Base-by-base conservation (phyloP, 2,329 filamentous ascomycete species). In the Colletotrichum gigasporum region DNA sequence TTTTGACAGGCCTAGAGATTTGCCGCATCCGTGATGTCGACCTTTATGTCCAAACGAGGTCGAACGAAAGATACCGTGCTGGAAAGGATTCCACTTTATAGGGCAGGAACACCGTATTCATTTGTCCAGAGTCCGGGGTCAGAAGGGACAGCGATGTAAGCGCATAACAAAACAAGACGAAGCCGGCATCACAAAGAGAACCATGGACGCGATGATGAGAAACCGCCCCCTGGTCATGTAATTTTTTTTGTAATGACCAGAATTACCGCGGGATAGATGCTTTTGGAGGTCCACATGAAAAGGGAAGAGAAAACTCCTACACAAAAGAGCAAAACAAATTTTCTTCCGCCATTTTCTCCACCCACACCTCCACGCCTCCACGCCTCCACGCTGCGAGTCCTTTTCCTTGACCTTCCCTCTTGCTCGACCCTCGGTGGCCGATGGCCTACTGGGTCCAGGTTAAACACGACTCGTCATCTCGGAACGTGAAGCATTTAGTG, bases 401-500 rank as follows among this genome's bases (percentile, higher is more conserved):
- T 44, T 18, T 44, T 22, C 32, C 47, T 20, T 16, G 14, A 32
- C 16, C 30, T 50, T 18, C 45, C 45, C 34, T 50, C 45, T 20
- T 32, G n/a, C 34, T 20, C 16, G 16, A 24, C n/a, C 42, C 20
- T 14, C 42, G 20, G 20, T n/a, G n/a, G n/a, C n/a, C n/a, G n/a
- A n/a, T n/a, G n/a, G n/a, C n/a, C n/a, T n/a, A n/a, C n/a, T n/a
- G n/a, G n/a, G n/a, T n/a, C n/a, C n/a, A 14, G 7, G 11, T 12
- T 32, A 16, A 9, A 34, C 16, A 22, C 35, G 30, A 12, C 4
- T 14, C n/a, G 6, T 5, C 18, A 42, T 20, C 39, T 28, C 30
- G 22, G 24, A 24, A 18, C 5, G 20, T 2, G n/a, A 35, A 20
- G 20, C 16, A 12, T 24, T 82, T 86, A 94, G 72, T 85, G 84